Base-by-base conservation (phyloP, 176 grass and related monocot species). In the Phoenix dactylifera region DNA sequence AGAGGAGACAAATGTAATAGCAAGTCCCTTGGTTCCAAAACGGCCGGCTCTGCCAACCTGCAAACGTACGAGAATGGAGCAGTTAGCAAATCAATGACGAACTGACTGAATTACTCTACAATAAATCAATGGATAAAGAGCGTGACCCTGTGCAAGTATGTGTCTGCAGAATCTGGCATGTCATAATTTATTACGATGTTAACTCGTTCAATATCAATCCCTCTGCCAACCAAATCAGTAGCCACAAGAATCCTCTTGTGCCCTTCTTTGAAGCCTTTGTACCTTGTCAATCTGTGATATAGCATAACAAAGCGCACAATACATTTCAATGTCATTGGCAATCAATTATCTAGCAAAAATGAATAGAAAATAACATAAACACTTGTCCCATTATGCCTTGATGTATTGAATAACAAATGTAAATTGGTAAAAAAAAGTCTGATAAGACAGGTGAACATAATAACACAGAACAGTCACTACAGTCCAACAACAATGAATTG, bases 131-230 rank as follows among this genome's bases (percentile, higher is more conserved):
- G 64, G 10, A 50, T 0, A 22, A 62, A 52, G 25, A 49, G 1
- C 0, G 1, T 72, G 72, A 98, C 94, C 94, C 94, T 93, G 76
- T 98, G 94, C 67, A 98, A 69, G 65, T 98, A 93, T 16, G 94
- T 86, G 70, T 98, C 94, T 18, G 88, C 88, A 15, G 94, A 98
- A 66, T 98, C 94, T 4, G 94, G 94, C 94, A 98, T 98, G 57
- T 93, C 94, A 18, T 93, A 98, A 53, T 98, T 98, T 63, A 98
- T 98, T 4, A 98, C 94, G 30, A 98, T 98, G 64, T 98, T 98
- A 58, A 98, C 88, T 17, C 94, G 94, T 53, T 98, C 94, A 29
- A 98, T 98, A 61, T 98, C 94, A 52, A 98, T 98, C 49, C 94
- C 94, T 69, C 94, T 92, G 51, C 94, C 94, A 22, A 98, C 94